Conservation (phyloP, 2,329 filamentous ascomycete species). For the Phaeophleospora eucalypticola region DNA sequence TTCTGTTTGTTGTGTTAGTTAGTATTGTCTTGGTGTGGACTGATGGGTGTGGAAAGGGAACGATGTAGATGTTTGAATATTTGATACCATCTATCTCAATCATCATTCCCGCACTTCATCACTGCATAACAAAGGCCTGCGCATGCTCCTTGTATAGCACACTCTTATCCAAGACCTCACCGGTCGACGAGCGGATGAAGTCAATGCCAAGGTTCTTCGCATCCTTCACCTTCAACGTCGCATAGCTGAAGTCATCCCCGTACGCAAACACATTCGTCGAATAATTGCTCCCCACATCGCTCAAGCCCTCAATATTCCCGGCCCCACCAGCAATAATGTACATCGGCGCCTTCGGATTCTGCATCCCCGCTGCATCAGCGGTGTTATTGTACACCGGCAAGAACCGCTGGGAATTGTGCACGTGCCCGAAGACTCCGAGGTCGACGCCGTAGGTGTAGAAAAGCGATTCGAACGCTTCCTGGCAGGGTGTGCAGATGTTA, state of each 20-base stretch:
- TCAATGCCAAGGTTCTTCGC: slow-evolving; percentile 46
- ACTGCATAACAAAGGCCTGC: slow-evolving; percentile 18
- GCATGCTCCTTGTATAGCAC: slow-evolving; percentile 22
- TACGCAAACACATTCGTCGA: slow-evolving; percentile 49
- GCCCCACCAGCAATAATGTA: slow-evolving; percentile 55
- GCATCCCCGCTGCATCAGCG: slow-evolving; percentile 41
- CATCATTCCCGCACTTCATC: not conserved
- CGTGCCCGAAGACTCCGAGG: slow-evolving; percentile 54
- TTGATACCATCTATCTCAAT: not conserved
- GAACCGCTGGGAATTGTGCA: slow-evolving; percentile 57
- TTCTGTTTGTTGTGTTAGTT: too few species aligned
- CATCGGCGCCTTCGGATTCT: slow-evolving; percentile 52
- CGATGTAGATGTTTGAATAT: too few species aligned
- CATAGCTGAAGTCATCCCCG: slow-evolving; percentile 52
- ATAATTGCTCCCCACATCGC: slow-evolving; percentile 39
- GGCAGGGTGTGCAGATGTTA: slow-evolving; percentile 45
- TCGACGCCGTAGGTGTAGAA: slow-evolving; percentile 57
- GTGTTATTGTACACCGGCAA: slow-evolving; percentile 32
- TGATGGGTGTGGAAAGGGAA: too few species aligned
- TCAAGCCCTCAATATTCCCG: slow-evolving; percentile 54
- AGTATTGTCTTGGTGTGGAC: too few species aligned
- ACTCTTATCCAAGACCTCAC: slow-evolving; percentile 18
- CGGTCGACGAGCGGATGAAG: slow-evolving; percentile 49
- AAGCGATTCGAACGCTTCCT: slow-evolving; percentile 51
- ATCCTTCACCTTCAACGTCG: slow-evolving; percentile 46